Evolutionary conservation across 169 alveolate species (phyloP).

Genomic region (Plasmodium fragile): DNA sequence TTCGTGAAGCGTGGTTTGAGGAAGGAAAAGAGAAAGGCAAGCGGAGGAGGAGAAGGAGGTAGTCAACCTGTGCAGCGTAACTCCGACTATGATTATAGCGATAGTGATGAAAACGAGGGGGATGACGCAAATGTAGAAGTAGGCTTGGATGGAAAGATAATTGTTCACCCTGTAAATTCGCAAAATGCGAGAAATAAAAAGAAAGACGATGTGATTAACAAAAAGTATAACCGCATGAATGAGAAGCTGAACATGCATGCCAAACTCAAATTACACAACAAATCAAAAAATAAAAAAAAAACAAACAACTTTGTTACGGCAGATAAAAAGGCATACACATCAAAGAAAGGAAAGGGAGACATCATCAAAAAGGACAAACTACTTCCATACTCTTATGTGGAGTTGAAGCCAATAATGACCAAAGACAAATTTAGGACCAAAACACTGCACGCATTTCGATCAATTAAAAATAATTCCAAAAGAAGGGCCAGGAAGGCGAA

Average conservation of each 20-base stretch:
- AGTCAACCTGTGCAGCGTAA: neutral
- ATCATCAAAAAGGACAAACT: slow-evolving; percentile 58
- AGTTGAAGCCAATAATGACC: slow-evolving; percentile 72
- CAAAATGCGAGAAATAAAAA: slow-evolving; percentile 14
- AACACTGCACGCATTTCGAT: slow-evolving; percentile 58
- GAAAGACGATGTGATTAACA: slow-evolving; percentile 15
- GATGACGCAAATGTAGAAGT: slow-evolving; percentile 36
- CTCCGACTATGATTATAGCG: neutral
- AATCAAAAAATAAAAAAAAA: slow-evolving; percentile 17
- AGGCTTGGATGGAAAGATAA: slow-evolving; percentile 54
- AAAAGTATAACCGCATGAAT: slow-evolving; percentile 22
- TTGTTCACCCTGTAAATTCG: slow-evolving; percentile 2
- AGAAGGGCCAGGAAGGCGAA: slow-evolving; percentile 19
- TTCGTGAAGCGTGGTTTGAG: slow-evolving; percentile 31
- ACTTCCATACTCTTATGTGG: slow-evolving; percentile 72
- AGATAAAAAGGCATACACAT: slow-evolving; percentile 55
- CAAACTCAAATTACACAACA: slow-evolving; percentile 18
- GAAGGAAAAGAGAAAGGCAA: slow-evolving; percentile 16
- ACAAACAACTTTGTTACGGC: slow-evolving; percentile 36
- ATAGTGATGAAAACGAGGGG: neutral
- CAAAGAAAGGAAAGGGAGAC: slow-evolving; percentile 76
- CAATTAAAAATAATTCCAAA: slow-evolving; percentile 52
- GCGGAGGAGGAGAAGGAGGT: slow-evolving; percentile 29
- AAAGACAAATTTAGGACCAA: slow-evolving; percentile 53
- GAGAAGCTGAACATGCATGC: slow-evolving; percentile 46